Base-by-base conservation (phyloP, 257 asterid species). In the Salvia hispanica region DNA sequence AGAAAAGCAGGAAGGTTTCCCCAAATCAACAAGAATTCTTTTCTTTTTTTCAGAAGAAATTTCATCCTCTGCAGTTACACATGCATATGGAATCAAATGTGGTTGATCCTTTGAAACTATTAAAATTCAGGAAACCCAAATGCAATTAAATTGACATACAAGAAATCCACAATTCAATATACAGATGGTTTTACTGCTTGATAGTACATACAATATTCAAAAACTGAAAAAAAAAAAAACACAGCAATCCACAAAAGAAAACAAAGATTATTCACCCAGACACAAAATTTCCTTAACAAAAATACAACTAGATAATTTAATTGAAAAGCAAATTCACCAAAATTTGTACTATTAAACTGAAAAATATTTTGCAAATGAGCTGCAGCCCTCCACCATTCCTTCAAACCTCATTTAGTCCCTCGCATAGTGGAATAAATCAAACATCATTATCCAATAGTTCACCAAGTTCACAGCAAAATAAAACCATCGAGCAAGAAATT, bases 401-500 rank as follows among this genome's bases (percentile, higher is more conserved):
- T 14, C 21, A 51, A 65, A 47, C 58, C 39, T 36, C 67, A 7
- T 31, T 43, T 34, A 64, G 33, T n/a, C 45, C 64, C 67, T 64
- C 63, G 6, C 54, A 42, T 39, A 47, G 63, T 67, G 50, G n/a
- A 69, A 61, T 15, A 14, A 34, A 62, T 53, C 45, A 62, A 39
- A 33, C 70, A 16, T 36, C 76, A 58, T 43, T 54, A 69, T 64
- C 40, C 62, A 25, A 54, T 21, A 52, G 21, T 66, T 33, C 42
- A 33, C 16, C 25, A 54, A 71, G 13, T 63, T 36, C 74, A 59
- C 58, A 51, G 60, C 70, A 69, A 70, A 16, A 70, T 6, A 34
- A 36, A 61, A 46, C 7, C 53, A 47, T 37, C 13, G 56, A 6
- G 15, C 51, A 14, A 64, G 6, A 47, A 34, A 46, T 15, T 64